Evolutionary conservation across 2,329 filamentous ascomycete genomes (phyloP), one percentile per base, ranked within the genome.

Genomic region (Cordyceps pruinosa): DNA sequence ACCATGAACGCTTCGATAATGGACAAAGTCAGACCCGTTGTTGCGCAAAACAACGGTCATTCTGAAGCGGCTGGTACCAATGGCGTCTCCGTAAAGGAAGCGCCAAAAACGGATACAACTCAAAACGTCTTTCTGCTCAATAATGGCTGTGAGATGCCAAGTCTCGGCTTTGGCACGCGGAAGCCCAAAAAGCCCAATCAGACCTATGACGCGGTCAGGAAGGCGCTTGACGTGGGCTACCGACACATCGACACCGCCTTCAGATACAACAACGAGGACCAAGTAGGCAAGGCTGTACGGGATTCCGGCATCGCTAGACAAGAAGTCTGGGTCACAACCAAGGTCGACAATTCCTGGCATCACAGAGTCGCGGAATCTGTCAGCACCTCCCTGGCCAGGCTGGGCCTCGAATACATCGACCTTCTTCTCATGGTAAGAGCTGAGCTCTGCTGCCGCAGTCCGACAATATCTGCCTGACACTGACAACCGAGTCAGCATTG

Each of bases 311-410:
- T 56, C n/a, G 25, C 34, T 6, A 34, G 54, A 2, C 13, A 49
- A n/a, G 25, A 21, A n/a, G 46, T 56, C 19, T 56, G 54, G 54
- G 26, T 56, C 23, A 56, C 54, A 8, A 56, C 54, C n/a, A 56
- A 56, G n/a, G 45, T 56, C 5, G 46, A 56, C 34, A 56, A 56
- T 26, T 48, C 54, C 9, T 56, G 44, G 54, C 54, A 56, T 42
- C 44, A 56, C 23, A 32, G 54, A 7, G 54, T 56, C 5, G 54
- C 44, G 8, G 54, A 56, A 23, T 56, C 54, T 23, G 54, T 56
- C n/a, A n/a, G 19, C 19, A 42, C 26, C 23, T 56, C 54, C 25
- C 15, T 56, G 8, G 25, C 45, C 10, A 42, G 28, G 15, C 17
- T 56, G n/a, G 54, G 54, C 7, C 5, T 49, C 28, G 45, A 56